A percentile compares a stretch with the other conserved stretches of the same genome.
Conservation (phyloP, 169 alveolate species). For the Besnoitia besnoiti region DNA sequence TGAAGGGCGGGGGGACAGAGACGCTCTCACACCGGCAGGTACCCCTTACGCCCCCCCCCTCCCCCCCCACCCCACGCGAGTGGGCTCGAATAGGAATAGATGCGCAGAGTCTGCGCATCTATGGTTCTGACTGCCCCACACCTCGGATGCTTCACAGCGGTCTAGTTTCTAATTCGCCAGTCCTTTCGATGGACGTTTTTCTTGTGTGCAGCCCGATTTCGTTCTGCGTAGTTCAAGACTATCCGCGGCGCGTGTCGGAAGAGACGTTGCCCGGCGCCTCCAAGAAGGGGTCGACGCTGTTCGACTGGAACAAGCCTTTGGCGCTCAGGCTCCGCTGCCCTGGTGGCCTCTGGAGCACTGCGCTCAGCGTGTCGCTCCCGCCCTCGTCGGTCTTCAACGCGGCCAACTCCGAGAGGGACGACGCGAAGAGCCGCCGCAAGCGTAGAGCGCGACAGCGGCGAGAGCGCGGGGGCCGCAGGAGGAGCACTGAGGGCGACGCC, state of each 20-base stretch:
- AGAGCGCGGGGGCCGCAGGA: neutral
- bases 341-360: conserved; percentile 34
- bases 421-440: neutral
- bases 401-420: neutral
- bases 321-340: conserved; percentile 41
- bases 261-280: conserved; percentile 29
- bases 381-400: neutral
- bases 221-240: conserved; percentile 36
- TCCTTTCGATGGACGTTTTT: too few species aligned
- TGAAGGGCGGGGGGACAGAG: too few species aligned
- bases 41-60: too few species aligned
- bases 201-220: neutral
- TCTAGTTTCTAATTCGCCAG: too few species aligned
- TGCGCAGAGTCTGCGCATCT: too few species aligned
- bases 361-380: neutral
- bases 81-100: too few species aligned
- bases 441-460: neutral
- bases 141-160: too few species aligned
- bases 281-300: conserved; percentile 37
- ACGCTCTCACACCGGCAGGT: too few species aligned
- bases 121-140: too few species aligned
- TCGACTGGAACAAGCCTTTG: conserved; percentile 40
- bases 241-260: conserved; percentile 32
- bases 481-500: neutral
- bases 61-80: too few species aligned